Base-by-base conservation (phyloP, 2,329 filamentous ascomycete genomes). In the Shiraia sp. region DNA sequence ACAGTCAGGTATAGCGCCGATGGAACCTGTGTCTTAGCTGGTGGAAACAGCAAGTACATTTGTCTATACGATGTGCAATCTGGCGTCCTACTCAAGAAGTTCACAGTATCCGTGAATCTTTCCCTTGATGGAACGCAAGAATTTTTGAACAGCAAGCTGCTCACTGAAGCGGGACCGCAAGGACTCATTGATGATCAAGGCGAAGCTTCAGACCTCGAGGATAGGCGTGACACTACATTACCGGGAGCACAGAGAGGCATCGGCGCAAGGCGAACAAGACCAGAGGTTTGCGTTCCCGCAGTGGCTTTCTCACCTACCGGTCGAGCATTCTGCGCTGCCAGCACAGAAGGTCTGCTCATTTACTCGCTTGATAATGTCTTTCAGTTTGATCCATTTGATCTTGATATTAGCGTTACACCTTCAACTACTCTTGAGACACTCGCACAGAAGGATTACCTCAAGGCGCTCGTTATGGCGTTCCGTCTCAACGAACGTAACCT, bases 11-110 rank as follows among this genome's bases (percentile, higher is more conserved):
- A 97, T 73, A 96, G 90, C 66, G 87, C 89, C 1, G 93, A 99
- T 64, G 93, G 93, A 10, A 88, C 83, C 49, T 96, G 93, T 59
- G 77, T 99, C 9, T 76, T 99, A 28, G 93, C 92, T 1, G 91
- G 83, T 33, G 93, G 93, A 23, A 96, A 93, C 76, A 96, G 90
- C 83, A 99, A 99, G 74, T 96, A 95, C 69, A 96, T 99, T 37
- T 97, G 93, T 66, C 72, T 99, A 43, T 99, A 99, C 72, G 92
- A 95, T n/a, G 89, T 95, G 23, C 84, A 85, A 43, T 95, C 92
- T 1, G 90, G 93, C 68, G 90, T 93, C 1, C 75, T 99, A 9
- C 76, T 97, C 41, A 96, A 95, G 69, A 96, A 96, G 66, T 99
- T 87, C 65, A 96, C 92, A 2, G 91, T 97, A 60, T 95, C 89